Base-by-base conservation (phyloP, 768 basidiomycete genomes). In the Tulasnella sp. region DNA sequence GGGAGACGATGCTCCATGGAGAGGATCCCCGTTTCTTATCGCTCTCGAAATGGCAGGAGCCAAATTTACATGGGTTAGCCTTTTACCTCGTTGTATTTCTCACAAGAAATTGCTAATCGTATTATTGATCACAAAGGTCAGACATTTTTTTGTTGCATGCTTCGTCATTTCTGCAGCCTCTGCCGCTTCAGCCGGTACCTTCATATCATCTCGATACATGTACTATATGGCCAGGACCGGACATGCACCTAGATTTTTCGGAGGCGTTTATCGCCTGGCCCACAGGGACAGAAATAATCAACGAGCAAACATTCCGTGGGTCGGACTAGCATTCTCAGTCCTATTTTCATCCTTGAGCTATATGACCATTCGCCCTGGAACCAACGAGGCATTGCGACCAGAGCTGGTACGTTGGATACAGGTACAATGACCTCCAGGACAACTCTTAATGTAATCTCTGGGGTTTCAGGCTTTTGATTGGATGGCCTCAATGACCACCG, bases 191-290 rank as follows among this genome's bases (percentile, higher is more conserved):
- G 34, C 20, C 15, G 48, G 51, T n/a, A 34, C 53, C 28, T 56
- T 49, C 52, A 46, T 53, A 19, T 29, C 52, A 19, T 46, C 51
- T 34, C 55, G 55, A 0, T 42, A 46, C 31, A 31, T 56, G 2
- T 56, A 29, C 29, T 53, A 47, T 37, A 25, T 56, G n/a, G 44
- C 53, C 3, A 40, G 44, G 28, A 37, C 44, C 5, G 54, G 54
- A 5, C 56, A 57, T 37, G 56, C 56, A 13, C 56, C 56, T 4
- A 13, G 13, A 27, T 54, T 55, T n/a, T 29, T 49, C 47, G 48
- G 48, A 2, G 22, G 27, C n/a, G 29, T 55, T 3, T 55, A 31
- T 31, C 6, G 27, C n/a, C 27, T n/a, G n/a, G n/a, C n/a, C n/a
- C n/a, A n/a, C n/a, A n/a, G n/a, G n/a, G 34, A 8, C n/a, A 31